Evolutionary conservation across 129 eudicot species (phyloP), one percentile per base, ranked within the genome.

Genomic region (Calendula officinalis): DNA sequence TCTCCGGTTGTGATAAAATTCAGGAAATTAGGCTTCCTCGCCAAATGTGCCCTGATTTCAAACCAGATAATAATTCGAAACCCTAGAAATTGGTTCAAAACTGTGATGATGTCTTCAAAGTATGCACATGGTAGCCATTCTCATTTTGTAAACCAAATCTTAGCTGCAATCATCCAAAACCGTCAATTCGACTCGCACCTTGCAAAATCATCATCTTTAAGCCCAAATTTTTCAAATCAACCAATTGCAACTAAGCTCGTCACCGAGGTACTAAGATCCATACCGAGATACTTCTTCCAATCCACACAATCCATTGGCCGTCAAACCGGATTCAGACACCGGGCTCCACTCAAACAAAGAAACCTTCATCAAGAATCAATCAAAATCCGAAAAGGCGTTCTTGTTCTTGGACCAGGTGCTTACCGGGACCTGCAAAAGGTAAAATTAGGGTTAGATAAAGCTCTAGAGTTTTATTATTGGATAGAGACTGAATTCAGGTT

Each of bases 351-450:
- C 32, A 81, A 81, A 56, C 98, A 87, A 75, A 66, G 96, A 67
- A 74, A 80, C 70, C 83, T 86, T 17, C 68, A 66, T 11, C 47
- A 64, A 32, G 98, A 91, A 77, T 68, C 65, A 10, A 11, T 59
- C 2, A 84, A 75, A 37, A 49, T 56, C 48, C 74, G 57, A 14
- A 77, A 78, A 15, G 88, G 86, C 9, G 27, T 67, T 15, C 71
- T 78, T 7, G 53, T 90, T 62, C 81, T 86, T 16, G 97, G 97
- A 10, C 95, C 97, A 3, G 95, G 85, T n/a, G 90, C 90, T 14
- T 80, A 78, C 27, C 72, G 86, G 61, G 95, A 87, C 80, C 90
- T 81, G 6, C 54, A 51, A 32, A 67, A 56, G 39, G 74, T 91
- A 3, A 83, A 70, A 33, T 59, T 70, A 49, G 98, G 98, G 3